phyloP scores from a whole-genome alignment of 2,329 filamentous ascomycete species.

The Fusarium caatingaense region DNA sequence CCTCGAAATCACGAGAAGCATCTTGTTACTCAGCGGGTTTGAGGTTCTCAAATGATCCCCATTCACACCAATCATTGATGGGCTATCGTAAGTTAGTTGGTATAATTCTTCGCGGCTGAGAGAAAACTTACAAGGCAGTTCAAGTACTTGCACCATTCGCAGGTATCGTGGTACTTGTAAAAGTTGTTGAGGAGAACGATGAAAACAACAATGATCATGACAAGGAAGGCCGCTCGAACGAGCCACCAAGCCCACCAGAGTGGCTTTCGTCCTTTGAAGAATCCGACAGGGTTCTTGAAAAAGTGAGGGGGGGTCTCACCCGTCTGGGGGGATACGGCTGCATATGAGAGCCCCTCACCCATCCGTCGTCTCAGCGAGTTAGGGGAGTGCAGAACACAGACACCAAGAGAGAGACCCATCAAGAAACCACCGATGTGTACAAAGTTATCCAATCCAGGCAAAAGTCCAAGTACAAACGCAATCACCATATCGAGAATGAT shows the following conservation, averaged over 20 bases:
- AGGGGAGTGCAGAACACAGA: constrained; percentile 90
- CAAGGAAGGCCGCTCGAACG: constrained; percentile 79
- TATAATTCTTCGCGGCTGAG: not conserved
- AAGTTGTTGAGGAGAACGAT: constrained; percentile 91
- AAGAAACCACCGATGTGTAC: constrained; percentile 96
- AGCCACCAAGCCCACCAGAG: constrained; percentile 99
- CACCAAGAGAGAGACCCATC: constrained; percentile 87
- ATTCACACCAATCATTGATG: constrained; percentile 75
- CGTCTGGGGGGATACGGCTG: constrained; percentile 68
- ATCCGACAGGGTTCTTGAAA: constrained; percentile 73
- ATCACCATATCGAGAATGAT: constrained; percentile 87
- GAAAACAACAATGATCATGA: constrained; percentile 86
- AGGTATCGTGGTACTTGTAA: constrained; percentile 77
- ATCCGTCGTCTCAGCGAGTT: constrained; percentile 80
- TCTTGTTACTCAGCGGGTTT: not conserved
- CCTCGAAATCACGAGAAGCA: not conserved
- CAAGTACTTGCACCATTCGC: constrained; percentile 94
- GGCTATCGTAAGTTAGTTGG: constrained; percentile 57
- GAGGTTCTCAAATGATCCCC: constrained; percentile 52
- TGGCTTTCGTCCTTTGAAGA: constrained; percentile 92
- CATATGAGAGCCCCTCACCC: constrained; percentile 77
- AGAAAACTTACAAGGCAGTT: constrained; percentile 83
- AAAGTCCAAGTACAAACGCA: constrained; percentile 89
- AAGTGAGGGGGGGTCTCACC: constrained; percentile 64
- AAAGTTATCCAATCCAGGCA: constrained; percentile 96